These are phyloP conservation scores for Talinum fruticosum DNA, from an alignment of 148 eudicot genomes.

Conservation along the genomic window DNA sequence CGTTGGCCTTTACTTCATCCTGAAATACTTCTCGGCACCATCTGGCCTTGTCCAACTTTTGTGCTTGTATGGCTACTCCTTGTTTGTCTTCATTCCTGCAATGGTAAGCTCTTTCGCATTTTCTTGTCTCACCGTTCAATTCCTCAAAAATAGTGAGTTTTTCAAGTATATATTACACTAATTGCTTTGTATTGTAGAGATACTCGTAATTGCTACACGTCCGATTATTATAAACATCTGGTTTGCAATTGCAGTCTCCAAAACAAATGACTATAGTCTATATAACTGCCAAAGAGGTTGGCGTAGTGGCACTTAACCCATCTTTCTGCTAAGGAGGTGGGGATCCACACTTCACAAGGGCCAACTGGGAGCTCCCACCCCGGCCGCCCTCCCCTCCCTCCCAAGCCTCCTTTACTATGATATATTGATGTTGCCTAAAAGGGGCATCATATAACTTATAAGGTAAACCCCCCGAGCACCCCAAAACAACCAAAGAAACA, in stretches of 20 bases:
- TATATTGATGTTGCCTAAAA: no score
- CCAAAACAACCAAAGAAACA: neutral
- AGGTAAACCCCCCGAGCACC: no score
- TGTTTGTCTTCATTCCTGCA: conserved; percentile 86
- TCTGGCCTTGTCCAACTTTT: conserved; percentile 89
- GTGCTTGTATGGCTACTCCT: conserved; percentile 85
- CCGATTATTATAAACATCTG: neutral
- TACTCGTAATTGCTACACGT: neutral
- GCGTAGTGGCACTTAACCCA: neutral
- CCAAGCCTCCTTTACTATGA: no score
- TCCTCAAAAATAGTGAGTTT: neutral
- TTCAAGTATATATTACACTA: neutral
- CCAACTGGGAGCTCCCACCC: no score
- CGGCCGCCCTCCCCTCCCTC: no score
- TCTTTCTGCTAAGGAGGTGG: neutral
- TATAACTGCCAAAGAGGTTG: neutral
- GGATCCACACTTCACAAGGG: neutral
- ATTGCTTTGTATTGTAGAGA: neutral
- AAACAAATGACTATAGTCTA: neutral
- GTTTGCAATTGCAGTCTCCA: neutral
- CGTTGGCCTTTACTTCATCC: conserved; percentile 64
- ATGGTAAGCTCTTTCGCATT: conserved; percentile 46
- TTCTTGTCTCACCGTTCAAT: neutral
- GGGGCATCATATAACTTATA: neutral
- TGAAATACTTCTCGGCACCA: conserved; percentile 95